Evolutionary conservation across 1,284 basidiomycete genomes (phyloP).

Genomic region (Cryptococcus sp.): DNA sequence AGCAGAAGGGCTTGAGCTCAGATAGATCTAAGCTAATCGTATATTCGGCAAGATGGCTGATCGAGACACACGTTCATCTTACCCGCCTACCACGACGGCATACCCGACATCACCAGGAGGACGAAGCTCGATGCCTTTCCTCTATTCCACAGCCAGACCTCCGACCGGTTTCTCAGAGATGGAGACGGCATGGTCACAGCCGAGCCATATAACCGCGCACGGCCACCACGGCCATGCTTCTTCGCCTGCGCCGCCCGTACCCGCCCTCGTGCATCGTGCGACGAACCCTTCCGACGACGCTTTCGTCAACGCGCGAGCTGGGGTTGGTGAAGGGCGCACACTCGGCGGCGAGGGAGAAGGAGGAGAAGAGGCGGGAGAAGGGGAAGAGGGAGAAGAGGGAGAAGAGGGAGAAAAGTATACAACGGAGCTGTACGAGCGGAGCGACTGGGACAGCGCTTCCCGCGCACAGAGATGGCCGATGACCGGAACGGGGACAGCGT

Average conservation of each 20-base stretch:
- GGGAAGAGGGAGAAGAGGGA: conserved; percentile 1
- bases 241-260: conserved; percentile 2
- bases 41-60: not conserved
- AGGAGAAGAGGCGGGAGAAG: not conserved
- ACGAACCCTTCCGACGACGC: not conserved
- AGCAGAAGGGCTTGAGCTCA: too few species aligned
- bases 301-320: not conserved
- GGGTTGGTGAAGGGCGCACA: too few species aligned
- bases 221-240: conserved; percentile 7
- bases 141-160: conserved; percentile 33
- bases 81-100: not conserved
- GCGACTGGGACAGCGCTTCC: conserved; percentile 22
- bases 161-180: conserved; percentile 28
- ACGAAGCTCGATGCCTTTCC: conserved; percentile 28
- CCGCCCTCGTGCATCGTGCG: conserved; percentile 1
- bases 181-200: conserved; percentile 10
- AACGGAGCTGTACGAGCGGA: conserved; percentile 28
- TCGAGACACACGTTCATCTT: conserved; percentile 7
- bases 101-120: conserved; percentile 3
- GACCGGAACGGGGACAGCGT: conserved; percentile 11
- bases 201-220: conserved; percentile 3
- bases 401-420: conserved; percentile 7
- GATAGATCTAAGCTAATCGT: not conserved
- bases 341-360: conserved; percentile 1
- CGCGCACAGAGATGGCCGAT: not conserved